Evolutionary conservation across 2,329 filamentous ascomycete genomes (phyloP), one percentile per base, ranked within the genome.

Genomic region (Exophiala spinifera): DNA sequence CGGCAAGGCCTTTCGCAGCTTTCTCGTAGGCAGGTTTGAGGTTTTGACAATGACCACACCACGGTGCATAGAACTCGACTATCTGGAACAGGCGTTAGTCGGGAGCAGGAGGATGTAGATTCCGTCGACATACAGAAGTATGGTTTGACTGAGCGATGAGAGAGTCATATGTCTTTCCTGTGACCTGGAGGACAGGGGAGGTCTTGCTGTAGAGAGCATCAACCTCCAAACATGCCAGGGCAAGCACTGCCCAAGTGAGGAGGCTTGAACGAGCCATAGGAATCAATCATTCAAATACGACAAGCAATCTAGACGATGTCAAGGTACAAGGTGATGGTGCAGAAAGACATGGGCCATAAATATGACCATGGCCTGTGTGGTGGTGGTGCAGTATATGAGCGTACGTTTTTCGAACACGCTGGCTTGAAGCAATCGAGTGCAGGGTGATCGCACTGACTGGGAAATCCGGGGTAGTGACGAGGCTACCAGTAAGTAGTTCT

Each of bases 21-120:
- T 96, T 96, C 72, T 97, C 92, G 74, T 94, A 99, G 42, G 89
- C 89, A 2, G 91, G 92, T 75, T 96, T 91, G 66, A 99, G 86
- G 74, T 88, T 96, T 74, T 96, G 82, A 77, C 94, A 99, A 75
- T 97, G 94, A 39, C 92, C 94, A 67, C 94, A 97, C 92, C 92
- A 97, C 20, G 92, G 92, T 7, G 92, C 92, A 68, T 96, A 97
- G 80, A 97, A 97, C 77, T 80, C 78, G 63, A 80, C 72, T 62
- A 80, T 75, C 78, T 80, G 49, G 37, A 48, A 13, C 17, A 34
- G 44, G 37, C 33, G 42, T 58, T 34, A 45, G 62, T 65, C 36
- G 7, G 8, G 61, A 66, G 62, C 51, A 17, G 33, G 21, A 25
- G 37, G 15, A 13, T 39, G 13, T 21, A 20, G 48, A 17, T 6